Evolutionary conservation across 2,329 filamentous ascomycete genomes (phyloP).

Genomic region (Pestalotiopsis sp.): DNA sequence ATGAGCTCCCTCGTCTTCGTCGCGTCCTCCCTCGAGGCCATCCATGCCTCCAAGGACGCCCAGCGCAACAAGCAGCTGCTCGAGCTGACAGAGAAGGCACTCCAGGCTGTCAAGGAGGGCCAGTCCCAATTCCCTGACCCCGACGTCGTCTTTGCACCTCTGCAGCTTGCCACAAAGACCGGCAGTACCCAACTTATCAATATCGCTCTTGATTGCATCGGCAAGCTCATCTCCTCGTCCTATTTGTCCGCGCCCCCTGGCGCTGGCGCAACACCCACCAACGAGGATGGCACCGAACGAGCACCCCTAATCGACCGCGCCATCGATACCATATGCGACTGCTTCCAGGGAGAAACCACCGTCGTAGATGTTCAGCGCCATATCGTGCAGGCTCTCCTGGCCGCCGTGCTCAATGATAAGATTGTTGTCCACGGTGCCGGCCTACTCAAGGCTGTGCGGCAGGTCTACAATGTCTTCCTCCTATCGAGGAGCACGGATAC

Average conservation of each 20-base stretch:
- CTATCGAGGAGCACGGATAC: slow-evolving; percentile 92
- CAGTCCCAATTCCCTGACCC: slow-evolving; percentile 84
- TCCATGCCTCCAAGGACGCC: slow-evolving; percentile 89
- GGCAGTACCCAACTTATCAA: slow-evolving; percentile 85
- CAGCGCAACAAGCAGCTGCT: slow-evolving; percentile 82
- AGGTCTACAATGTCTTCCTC: slow-evolving; percentile 99
- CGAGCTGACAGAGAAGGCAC: slow-evolving; percentile 79
- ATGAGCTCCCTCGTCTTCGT: slow-evolving; percentile 97
- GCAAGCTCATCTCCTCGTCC: slow-evolving; percentile 97
- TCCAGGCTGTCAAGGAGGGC: slow-evolving; percentile 83
- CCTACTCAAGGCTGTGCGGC: slow-evolving; percentile 91
- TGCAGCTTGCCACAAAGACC: slow-evolving; percentile 87
- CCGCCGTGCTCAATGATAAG: slow-evolving; percentile 96
- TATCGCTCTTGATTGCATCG: slow-evolving; percentile 93
- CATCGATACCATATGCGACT: slow-evolving; percentile 99
- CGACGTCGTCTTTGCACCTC: slow-evolving; percentile 86
- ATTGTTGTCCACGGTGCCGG: slow-evolving; percentile 97
- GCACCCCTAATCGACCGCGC: slow-evolving; percentile 92
- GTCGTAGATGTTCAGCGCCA: slow-evolving; percentile 92
- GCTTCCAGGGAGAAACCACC: slow-evolving; percentile 95
- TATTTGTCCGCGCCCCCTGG: slow-evolving; percentile 81
- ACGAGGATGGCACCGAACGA: slow-evolving; percentile 46
- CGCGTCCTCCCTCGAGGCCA: slow-evolving; percentile 88
- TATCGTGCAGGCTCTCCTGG: slow-evolving; percentile 95
- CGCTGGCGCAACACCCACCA: slow-evolving; percentile 37